Base-by-base conservation (phyloP, 1,284 basidiomycete genomes). In the Peniophora sp. region DNA sequence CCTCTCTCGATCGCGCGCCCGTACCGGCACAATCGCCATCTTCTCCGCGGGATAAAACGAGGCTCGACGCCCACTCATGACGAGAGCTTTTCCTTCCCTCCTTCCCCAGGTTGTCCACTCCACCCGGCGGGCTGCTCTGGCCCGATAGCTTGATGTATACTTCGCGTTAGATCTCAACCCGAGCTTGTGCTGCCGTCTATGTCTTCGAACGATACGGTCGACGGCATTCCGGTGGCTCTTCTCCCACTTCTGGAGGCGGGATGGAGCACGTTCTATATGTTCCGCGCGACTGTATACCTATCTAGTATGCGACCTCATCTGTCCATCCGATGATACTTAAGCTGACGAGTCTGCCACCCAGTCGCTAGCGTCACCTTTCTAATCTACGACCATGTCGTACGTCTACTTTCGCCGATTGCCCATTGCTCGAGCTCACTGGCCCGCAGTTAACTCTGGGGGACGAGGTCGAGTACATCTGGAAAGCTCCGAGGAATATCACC, bases 391-490 rank as follows among this genome's bases (percentile, higher is more conserved):
- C 73, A 78, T 52, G 43, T 71, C 27, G 27, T 32, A 12, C 27
- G 27, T 32, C 27, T 12, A 32, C n/a, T n/a, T n/a, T n/a, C n/a
- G n/a, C 12, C 27, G 27, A 32, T 12, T 32, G 5, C 27, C 5
- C 6, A 6, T 32, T 32, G 27, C 12, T 12, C 27, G 12, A 32
- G 27, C 27, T 12, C 27, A 6, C 27, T 32, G 12, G 27, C 27
- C 27, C 12, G 5, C 27, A 32, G 23, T 58, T 78, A 43, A 72
- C 74, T 0, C 62, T 79, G 18, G 60, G 62, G 17, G 71, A 74
- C 24, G 76, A 79, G 60, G 64, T 76, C 15, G 54, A 64, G 49
- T 59, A 71, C 24, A 65, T 79, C 18, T 79, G 77, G 76, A 65
- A 59, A 8, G 72, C 74, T 0, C 66, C 54, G 27, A 32, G 27